Base-by-base conservation (phyloP, 2,329 filamentous ascomycete genomes). In the Fusarium algeriense region DNA sequence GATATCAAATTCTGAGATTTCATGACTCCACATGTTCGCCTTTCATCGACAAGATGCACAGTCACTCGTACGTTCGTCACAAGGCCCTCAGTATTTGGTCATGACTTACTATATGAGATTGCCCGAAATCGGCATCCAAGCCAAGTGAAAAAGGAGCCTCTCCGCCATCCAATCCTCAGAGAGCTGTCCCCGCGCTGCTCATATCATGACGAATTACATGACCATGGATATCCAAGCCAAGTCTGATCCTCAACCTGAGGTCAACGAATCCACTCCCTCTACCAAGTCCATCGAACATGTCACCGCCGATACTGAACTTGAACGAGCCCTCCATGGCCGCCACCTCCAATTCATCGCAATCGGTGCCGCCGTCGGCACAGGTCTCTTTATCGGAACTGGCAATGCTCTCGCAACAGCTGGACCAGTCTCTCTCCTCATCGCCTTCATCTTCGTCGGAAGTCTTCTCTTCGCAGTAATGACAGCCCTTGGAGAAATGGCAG, bases 351-450 rank as follows among this genome's bases (percentile, higher is more conserved):
- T 90, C 78, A 80, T 90, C 7, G 68, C 68, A 6, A 67, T 70
- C n/a, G 69, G 69, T 46, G 86, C 87, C 67, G 88, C 86, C 26
- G 90, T 91, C 69, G 89, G 89, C 60, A 91, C 89, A 6, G 89
- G 89, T 73, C 84, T 91, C 23, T 91, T 91, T 77, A 85, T 91
- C 66, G 69, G 69, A 8, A 61, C 64, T 1, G 69, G 69, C 8
- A 60, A 55, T 1, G 70, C 67, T 14, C 48, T 71, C 0, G 54
- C 69, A 13, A 64, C 37, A 15, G 55, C 58, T 3, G 69, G 69
- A 3, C 69, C 69, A 2, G 57, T 54, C 5, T 68, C 69, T 2
- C 54, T 71, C n/a, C 60, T 71, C 4, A 57, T 71, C 1, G 68
- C 68, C 12, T 71, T 71, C 13, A 32, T 71, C 5, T 71, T 64